phyloP scores from a whole-genome alignment of 1,139 yeast species.

The Scheffersomyces cryptocercus region DNA sequence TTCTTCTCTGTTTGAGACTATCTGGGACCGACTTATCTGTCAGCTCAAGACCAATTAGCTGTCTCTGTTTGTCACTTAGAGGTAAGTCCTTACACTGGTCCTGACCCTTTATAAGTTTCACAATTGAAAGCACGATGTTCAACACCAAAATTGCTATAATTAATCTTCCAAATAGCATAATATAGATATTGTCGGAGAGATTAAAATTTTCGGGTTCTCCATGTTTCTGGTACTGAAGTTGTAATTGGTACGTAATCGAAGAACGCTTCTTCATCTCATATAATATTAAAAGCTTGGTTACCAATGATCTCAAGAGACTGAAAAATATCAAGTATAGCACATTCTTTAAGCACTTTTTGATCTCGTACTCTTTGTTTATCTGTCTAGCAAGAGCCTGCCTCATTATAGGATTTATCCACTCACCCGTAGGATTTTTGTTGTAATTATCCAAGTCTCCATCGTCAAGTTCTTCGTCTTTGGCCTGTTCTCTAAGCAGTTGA shows the following conservation, averaged over 20 bases:
- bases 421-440: slow-evolving; percentile 31
- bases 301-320: slow-evolving; percentile 17
- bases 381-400: slow-evolving; percentile 39
- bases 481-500: neutral
- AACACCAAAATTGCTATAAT: slow-evolving; percentile 10
- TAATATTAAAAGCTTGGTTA: slow-evolving; percentile 9
- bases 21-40: neutral
- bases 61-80: slow-evolving; percentile 36
- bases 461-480: slow-evolving; percentile 9
- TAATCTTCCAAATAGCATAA: slow-evolving; percentile 2
- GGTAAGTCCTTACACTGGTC: slow-evolving; percentile 49
- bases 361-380: slow-evolving; percentile 29
- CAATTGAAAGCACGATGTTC: slow-evolving; percentile 17
- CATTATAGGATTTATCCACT: slow-evolving; percentile 45
- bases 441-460: slow-evolving; percentile 5
- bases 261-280: slow-evolving; percentile 9
- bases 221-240: slow-evolving; percentile 7
- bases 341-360: slow-evolving; percentile 18
- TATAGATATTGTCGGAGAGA: neutral
- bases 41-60: slow-evolving; percentile 31
- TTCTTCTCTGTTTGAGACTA: slow-evolving; percentile 2
- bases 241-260: slow-evolving; percentile 4
- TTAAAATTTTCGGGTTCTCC: neutral
- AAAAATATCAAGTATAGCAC: slow-evolving; percentile 19
- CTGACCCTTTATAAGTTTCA: slow-evolving; percentile 26